phyloP scores from a whole-genome alignment of 257 asterid species.

The Nicotiana obtusifolia region DNA sequence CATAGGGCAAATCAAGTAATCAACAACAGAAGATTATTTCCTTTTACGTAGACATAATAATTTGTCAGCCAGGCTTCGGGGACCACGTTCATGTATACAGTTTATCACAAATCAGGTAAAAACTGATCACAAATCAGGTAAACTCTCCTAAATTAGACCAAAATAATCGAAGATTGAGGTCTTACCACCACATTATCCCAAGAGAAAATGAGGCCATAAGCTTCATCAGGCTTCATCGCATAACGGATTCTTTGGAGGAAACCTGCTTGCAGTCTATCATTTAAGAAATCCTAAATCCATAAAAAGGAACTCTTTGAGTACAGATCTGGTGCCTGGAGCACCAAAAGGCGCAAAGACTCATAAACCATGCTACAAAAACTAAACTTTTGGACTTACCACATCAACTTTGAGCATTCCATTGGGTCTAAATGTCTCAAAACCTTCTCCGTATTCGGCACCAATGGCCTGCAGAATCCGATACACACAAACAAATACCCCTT shows the following conservation, averaged over 20 bases:
- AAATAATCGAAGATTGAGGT: constrained; percentile 10
- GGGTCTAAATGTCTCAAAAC: constrained; percentile 89
- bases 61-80: neutral
- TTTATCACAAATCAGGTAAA: neutral
- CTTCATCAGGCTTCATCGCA: constrained; percentile 99
- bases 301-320: constrained; percentile 2
- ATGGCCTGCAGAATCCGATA: constrained; percentile 47
- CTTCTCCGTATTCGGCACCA: constrained; percentile 99
- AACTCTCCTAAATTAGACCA: neutral
- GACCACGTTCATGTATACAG: neutral
- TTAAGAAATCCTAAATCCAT: constrained; percentile 60
- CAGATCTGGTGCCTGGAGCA: neutral
- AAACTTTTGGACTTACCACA: constrained; percentile 48
- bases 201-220: constrained; percentile 93
- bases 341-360: neutral
- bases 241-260: constrained; percentile 87
- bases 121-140: neutral
- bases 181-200: constrained; percentile 98
- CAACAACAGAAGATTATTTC: neutral
- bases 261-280: constrained; percentile 91
- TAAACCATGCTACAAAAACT: neutral
- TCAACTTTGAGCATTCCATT: constrained; percentile 94
- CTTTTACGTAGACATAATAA: neutral
- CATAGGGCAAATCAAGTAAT: neutral
- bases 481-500: neutral